A percentile compares a stretch with the other conserved stretches of the same genome.
Evolutionary conservation across 805 yeast species (phyloP).

Genomic region (Candida stauntonica): DNA sequence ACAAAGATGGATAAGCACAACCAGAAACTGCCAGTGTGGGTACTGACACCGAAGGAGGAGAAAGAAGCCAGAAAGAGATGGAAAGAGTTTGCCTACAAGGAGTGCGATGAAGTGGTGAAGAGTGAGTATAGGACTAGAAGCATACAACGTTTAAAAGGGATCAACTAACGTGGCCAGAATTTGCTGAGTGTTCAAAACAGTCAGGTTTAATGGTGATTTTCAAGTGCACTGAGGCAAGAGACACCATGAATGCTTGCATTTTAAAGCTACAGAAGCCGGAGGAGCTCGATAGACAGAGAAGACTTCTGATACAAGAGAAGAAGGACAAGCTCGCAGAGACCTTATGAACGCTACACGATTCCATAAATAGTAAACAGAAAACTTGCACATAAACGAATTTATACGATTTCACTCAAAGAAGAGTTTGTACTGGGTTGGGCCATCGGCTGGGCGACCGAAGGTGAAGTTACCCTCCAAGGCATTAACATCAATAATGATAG

Average conservation of each 20-base stretch:
- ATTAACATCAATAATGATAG: slow-evolving; percentile 16
- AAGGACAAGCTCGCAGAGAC: slow-evolving; percentile 26
- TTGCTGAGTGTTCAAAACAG: slow-evolving; percentile 60
- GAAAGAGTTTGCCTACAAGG: slow-evolving; percentile 59
- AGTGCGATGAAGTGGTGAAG: slow-evolving; percentile 66
- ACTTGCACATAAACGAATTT: slow-evolving; percentile 2
- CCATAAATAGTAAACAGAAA: not conserved
- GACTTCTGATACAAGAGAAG: slow-evolving; percentile 57
- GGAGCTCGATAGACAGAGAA: slow-evolving; percentile 67
- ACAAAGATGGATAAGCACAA: slow-evolving; percentile 26
- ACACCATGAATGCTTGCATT: slow-evolving; percentile 61
- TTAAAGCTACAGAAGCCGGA: slow-evolving; percentile 53
- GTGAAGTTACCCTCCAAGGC: slow-evolving; percentile 16
- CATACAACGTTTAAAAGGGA: no score
- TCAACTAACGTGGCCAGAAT: no score
- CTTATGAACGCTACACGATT: not conserved
- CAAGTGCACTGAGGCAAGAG: slow-evolving; percentile 55
- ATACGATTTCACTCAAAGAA: slow-evolving; percentile 9
- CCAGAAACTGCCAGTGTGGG: slow-evolving; percentile 61
- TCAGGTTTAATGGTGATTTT: slow-evolving; percentile 64
- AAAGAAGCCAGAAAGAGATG: slow-evolving; percentile 66
- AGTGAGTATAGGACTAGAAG: no score
- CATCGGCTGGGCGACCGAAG: slow-evolving; percentile 16
- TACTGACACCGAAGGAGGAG: slow-evolving; percentile 72
- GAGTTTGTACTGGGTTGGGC: slow-evolving; percentile 13